Evolutionary conservation across 768 basidiomycete species (phyloP).

Genomic region (Infundibulicybe gibba): DNA sequence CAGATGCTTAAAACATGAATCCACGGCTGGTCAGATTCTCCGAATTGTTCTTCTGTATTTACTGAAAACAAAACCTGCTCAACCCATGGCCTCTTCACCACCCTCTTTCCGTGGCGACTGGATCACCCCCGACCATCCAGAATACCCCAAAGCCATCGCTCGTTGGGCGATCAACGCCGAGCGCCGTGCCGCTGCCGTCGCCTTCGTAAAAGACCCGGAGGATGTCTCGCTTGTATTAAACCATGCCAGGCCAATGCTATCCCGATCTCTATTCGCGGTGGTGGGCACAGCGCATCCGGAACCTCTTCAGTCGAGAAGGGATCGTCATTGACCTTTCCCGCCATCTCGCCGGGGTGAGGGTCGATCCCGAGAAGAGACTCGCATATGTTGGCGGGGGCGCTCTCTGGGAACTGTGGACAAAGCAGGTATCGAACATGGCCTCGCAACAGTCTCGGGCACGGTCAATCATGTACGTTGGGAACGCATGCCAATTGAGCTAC

Average conservation of each 20-base stretch:
- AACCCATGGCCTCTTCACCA: too few relatives aligned
- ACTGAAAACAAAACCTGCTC: too few relatives aligned
- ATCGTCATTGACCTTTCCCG: conserved; percentile 36
- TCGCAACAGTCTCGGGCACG: conserved; percentile 28
- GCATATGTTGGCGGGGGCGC: conserved; percentile 30
- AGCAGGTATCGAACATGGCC: conserved; percentile 24
- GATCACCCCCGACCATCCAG: conserved; percentile 21
- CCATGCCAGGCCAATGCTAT: conserved; percentile 20
- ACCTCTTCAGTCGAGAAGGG: conserved; percentile 34
- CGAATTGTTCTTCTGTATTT: too few relatives aligned
- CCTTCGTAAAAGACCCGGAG: conserved; percentile 22
- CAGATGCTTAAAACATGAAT: too few relatives aligned
- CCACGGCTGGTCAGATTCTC: too few relatives aligned
- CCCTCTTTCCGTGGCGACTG: neutral
- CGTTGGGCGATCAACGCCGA: conserved; percentile 32
- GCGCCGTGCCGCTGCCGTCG: conserved; percentile 27
- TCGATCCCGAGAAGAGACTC: conserved; percentile 22
- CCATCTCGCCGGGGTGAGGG: conserved; percentile 20
- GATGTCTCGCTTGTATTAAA: conserved; percentile 26
- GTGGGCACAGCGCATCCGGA: conserved; percentile 33
- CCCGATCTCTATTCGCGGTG: conserved; percentile 30
- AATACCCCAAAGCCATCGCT: conserved; percentile 25
- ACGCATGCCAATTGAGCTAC: neutral
- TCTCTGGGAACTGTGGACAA: conserved; percentile 29
- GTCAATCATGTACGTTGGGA: conserved; percentile 22